Conservation (phyloP, 2,329 filamentous ascomycete genomes). For the Fusarium burgessii region DNA sequence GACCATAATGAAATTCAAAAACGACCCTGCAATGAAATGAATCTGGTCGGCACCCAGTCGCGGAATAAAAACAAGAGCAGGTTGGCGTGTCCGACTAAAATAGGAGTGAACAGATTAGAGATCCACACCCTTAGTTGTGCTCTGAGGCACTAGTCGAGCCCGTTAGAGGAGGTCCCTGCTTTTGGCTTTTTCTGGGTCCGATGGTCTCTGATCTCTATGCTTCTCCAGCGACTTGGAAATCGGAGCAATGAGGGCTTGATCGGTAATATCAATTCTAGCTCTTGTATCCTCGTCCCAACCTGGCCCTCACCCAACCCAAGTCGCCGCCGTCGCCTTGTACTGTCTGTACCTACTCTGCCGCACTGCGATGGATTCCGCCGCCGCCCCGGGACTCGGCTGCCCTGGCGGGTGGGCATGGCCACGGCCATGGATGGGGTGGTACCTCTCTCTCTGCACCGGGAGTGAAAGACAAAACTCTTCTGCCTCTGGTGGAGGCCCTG, state of each 20-base stretch:
- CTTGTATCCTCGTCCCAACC: conserved; percentile 33
- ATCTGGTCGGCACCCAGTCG: neutral
- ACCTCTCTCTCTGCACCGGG: neutral
- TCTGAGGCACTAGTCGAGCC: conserved; percentile 16
- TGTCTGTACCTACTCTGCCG: neutral
- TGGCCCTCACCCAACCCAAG: conserved; percentile 23
- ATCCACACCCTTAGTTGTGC: neutral
- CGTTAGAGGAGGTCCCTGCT: conserved; percentile 46
- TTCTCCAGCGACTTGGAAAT: conserved; percentile 48
- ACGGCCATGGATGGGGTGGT: neutral
- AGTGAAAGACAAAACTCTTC: conserved; percentile 29
- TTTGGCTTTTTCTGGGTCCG: conserved; percentile 36
- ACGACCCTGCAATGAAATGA: neutral
- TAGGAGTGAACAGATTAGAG: neutral
- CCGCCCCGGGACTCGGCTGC: conserved; percentile 35
- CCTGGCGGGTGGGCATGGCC: conserved; percentile 20
- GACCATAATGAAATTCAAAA: neutral
- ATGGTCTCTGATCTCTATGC: conserved; percentile 48
- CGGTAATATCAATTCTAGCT: conserved; percentile 39
- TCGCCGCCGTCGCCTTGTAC: conserved; percentile 29
- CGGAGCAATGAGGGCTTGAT: conserved; percentile 52
- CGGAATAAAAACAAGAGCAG: neutral
- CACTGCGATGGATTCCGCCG: conserved; percentile 12
- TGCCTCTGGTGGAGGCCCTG: conserved; percentile 27
- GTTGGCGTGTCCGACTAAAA: neutral